Evolutionary conservation across 208 protist species (phyloP), one percentile per base, ranked within the genome.

Genomic region (Trypanosoma melophagium): DNA sequence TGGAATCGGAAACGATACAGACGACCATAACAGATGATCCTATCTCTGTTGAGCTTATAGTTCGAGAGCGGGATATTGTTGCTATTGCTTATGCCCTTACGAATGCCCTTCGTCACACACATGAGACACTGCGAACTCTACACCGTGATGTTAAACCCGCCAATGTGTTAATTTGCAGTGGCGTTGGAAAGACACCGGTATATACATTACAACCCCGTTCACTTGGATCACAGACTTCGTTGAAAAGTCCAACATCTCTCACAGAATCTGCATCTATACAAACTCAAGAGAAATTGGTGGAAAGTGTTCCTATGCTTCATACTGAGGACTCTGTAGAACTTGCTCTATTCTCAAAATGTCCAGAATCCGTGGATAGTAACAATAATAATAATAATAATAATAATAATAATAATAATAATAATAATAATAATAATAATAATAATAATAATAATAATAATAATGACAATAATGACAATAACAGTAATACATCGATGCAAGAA

Each of bases 91-190:
- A 76, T 51, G 76, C 76, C 8, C 45, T 76, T 40, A 22, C 61
- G 9, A 68, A 73, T 61, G 76, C 60, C 17, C 66, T 80, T 52
- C 76, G 64, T 41, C 76, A 80, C 50, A 71, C 72, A 7, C 76
- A 80, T 63, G 69, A 66, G 25, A 51, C 9, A 35, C 35, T 71
- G 31, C n/a, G 22, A 42, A 74, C 66, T 14, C 61, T 69, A 47
- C 74, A 71, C 35, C 62, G 62, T 61, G 62, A 80, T 41, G 58
- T 71, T 42, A 69, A 80, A 45, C 74, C 67, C 17, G 58, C 69
- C 38, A 74, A 74, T 63, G 49, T 74, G 7, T 64, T 74, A 44
- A 69, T 74, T 57, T 78, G 66, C 55, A 55, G 44, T 57, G 64
- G 65, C 5, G 54, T 64, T 2, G 69, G 69, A 45, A 68, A 63